phyloP scores from a whole-genome alignment of 257 asterid species.

The Henckelia pumila region DNA sequence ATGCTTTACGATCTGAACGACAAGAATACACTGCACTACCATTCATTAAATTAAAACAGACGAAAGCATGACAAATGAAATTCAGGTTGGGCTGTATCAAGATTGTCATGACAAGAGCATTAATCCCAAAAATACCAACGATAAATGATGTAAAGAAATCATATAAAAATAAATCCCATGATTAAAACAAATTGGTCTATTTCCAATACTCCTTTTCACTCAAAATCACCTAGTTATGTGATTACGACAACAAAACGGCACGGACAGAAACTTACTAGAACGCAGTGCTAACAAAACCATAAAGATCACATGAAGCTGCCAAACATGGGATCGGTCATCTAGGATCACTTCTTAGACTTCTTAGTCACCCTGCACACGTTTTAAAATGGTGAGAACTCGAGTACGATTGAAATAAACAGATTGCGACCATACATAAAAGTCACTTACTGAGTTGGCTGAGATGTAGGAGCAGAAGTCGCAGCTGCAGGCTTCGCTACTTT shows the following conservation, averaged over 20 bases:
- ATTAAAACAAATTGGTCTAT: background rate
- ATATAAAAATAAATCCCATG: background rate
- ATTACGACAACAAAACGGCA: background rate
- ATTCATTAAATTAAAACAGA: background rate
- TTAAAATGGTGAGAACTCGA: background rate
- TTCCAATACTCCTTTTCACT: background rate
- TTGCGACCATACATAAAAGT: background rate
- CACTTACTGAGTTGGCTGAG: conserved; percentile 24
- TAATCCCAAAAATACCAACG: background rate
- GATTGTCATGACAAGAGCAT: background rate
- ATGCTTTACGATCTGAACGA: too few species aligned
- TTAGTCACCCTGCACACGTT: conserved; percentile 20
- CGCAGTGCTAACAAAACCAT: conserved; percentile 19
- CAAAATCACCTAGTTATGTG: background rate
- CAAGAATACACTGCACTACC: background rate
- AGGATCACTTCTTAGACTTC: conserved; percentile 23
- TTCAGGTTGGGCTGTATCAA: background rate
- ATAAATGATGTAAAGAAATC: background rate
- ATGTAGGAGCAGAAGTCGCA: background rate
- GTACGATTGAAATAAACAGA: background rate
- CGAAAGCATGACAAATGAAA: background rate
- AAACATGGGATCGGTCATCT: conserved; percentile 6
- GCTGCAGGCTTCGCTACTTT: conserved; percentile 9
- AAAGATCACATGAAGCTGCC: background rate
- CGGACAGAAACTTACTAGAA: background rate